These are phyloP conservation scores for Phytophthora chlamydospora DNA, from an alignment of 352 stramenopile species.

Conservation along the genomic window DNA sequence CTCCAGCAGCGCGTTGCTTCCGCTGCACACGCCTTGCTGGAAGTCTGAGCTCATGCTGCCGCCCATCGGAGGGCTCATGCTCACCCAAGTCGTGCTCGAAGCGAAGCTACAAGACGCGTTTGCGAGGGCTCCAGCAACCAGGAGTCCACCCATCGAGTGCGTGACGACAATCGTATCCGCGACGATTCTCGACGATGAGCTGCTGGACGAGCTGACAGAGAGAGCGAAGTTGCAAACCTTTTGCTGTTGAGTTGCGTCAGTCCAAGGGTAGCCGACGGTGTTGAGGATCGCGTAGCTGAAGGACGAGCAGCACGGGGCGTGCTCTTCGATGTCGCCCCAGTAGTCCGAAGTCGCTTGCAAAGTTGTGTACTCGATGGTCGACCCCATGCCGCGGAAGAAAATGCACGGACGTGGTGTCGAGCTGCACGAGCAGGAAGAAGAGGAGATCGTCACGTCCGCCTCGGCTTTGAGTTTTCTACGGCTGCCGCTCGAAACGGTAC, in stretches of 20 bases:
- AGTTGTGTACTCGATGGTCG: neutral
- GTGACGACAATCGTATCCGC: constrained; percentile 30
- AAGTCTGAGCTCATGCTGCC: no score
- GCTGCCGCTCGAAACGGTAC: neutral
- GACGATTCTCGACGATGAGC: constrained; percentile 2
- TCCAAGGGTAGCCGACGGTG: constrained; percentile 29
- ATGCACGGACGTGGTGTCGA: constrained; percentile 24
- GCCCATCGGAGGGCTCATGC: no score
- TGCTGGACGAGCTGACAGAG: constrained; percentile 10
- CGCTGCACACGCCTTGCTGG: constrained; percentile 23
- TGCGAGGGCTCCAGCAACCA: constrained; percentile 28
- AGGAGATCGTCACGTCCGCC: constrained; percentile 6
- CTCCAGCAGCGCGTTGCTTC: constrained; percentile 15
- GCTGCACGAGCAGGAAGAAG: constrained; percentile 16
- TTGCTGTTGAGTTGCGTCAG: constrained; percentile 21
- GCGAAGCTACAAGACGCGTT: constrained; percentile 35
- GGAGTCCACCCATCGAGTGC: constrained; percentile 37
- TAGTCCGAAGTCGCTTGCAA: constrained; percentile 19
- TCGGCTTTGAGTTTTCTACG: constrained; percentile 5
- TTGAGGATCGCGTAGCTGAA: constrained; percentile 32
- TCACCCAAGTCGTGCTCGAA: no score
- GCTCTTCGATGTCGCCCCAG: constrained; percentile 25
- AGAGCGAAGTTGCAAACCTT: constrained; percentile 27
- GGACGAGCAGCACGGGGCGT: constrained; percentile 35
- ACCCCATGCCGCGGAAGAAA: constrained; percentile 32